phyloP scores from a whole-genome alignment of 352 stramenopile species.

The Globisporangium emineosum region DNA sequence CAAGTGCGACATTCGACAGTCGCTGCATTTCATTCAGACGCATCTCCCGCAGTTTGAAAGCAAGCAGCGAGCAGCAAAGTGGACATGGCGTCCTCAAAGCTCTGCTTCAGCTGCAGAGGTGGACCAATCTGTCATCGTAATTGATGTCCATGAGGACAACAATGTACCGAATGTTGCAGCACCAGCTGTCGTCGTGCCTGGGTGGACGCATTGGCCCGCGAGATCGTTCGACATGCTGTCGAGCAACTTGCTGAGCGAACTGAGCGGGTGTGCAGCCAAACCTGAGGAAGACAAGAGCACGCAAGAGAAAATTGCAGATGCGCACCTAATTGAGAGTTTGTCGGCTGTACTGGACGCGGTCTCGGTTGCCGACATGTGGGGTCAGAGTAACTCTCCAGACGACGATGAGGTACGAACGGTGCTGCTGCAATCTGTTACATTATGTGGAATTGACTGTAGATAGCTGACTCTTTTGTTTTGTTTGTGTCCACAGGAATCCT shows the following conservation, averaged over 20 bases:
- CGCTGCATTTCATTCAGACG: constrained; percentile 68
- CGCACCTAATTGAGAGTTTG: constrained; percentile 39
- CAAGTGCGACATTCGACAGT: constrained; percentile 60
- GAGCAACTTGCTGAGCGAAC: constrained; percentile 52
- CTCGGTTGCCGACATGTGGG: constrained; percentile 45
- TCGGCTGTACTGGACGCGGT: constrained; percentile 45
- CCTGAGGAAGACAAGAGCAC: constrained; percentile 34
- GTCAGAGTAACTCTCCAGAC: not conserved
- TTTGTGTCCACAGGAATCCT: constrained; percentile 11
- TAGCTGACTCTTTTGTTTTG: not conserved
- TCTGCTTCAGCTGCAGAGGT: not conserved
- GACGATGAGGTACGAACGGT: constrained; percentile 27
- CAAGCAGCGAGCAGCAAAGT: constrained; percentile 12
- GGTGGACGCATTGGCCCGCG: constrained; percentile 40
- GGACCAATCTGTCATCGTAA: not conserved
- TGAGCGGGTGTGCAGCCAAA: constrained; percentile 23
- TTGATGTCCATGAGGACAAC: constrained; percentile 5
- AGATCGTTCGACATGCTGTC: constrained; percentile 57
- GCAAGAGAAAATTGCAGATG: constrained; percentile 37
- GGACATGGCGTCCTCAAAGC: constrained; percentile 16
- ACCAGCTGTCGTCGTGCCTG: constrained; percentile 25
- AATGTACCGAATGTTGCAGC: not conserved
- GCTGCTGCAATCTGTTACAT: not conserved
- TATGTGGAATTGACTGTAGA: not conserved
- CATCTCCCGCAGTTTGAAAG: constrained; percentile 27